Evolutionary conservation across 805 yeast genomes (phyloP).

Genomic region (Metschnikowia aberdeeniae): DNA sequence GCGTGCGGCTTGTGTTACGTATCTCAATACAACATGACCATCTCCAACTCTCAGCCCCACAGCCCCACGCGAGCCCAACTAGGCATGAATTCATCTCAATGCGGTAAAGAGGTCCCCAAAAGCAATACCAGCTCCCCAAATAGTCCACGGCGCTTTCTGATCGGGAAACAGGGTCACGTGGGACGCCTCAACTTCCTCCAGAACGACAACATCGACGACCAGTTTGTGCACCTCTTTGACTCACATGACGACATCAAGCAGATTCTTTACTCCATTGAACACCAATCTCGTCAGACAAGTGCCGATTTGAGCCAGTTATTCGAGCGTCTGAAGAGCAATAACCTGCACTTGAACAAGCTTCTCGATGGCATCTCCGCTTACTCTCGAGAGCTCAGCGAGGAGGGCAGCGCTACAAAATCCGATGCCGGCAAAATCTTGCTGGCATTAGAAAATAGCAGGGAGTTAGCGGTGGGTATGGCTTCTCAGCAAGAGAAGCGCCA

Average conservation of each 20-base stretch:
- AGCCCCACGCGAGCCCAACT: no score
- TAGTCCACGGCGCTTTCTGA: slow-evolving; percentile 1
- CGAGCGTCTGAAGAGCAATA: slow-evolving; percentile 39
- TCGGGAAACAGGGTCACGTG: slow-evolving; percentile 20
- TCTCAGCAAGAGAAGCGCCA: not conserved
- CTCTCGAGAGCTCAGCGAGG: slow-evolving; percentile 32
- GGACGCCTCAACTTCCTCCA: slow-evolving; percentile 30
- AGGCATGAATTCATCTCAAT: no score
- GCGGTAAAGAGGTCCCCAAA: not conserved
- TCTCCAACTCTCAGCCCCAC: no score
- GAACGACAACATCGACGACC: slow-evolving; percentile 32
- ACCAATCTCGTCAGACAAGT: slow-evolving; percentile 32
- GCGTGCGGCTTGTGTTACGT: slow-evolving; percentile 2
- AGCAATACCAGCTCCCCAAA: not conserved
- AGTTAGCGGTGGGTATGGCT: not conserved
- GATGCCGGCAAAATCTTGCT: slow-evolving; percentile 24
- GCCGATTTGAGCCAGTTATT: slow-evolving; percentile 34
- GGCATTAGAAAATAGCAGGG: slow-evolving; percentile 15
- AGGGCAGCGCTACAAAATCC: slow-evolving; percentile 32
- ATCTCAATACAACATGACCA: no score
- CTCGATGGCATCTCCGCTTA: slow-evolving; percentile 32
- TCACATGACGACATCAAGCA: slow-evolving; percentile 26
- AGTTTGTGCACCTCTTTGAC: slow-evolving; percentile 27
- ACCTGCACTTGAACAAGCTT: slow-evolving; percentile 33
- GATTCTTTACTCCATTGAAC: slow-evolving; percentile 28